Evolutionary conservation across 73 alveolate species (phyloP).

Genomic region (Tetrahymena elliotti): DNA sequence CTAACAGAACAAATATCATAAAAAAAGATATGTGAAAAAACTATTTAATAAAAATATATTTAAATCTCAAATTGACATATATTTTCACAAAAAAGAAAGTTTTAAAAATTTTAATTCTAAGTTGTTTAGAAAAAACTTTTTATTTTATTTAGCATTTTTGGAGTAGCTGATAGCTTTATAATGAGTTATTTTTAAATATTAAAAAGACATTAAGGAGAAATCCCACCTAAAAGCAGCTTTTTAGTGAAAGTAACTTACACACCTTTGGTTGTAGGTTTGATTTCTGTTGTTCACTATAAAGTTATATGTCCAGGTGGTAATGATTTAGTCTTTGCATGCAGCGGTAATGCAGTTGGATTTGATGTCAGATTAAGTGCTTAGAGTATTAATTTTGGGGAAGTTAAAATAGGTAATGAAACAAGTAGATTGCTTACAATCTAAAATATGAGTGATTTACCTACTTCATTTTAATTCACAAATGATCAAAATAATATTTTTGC

Average conservation of each 20-base stretch:
- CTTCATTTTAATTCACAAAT: conserved; percentile 74
- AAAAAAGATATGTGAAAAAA: too few species aligned
- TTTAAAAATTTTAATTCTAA: too few species aligned
- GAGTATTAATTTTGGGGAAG: conserved; percentile 90
- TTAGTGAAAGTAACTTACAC: conserved; percentile 74
- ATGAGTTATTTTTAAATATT: not conserved
- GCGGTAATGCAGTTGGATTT: conserved; percentile 85
- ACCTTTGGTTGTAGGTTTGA: conserved; percentile 73
- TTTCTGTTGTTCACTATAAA: conserved; percentile 79
- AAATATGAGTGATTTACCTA: conserved; percentile 87
- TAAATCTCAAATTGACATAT: too few species aligned
- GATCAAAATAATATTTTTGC: conserved; percentile 75
- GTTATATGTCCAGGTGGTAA: conserved; percentile 87
- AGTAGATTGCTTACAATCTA: conserved; percentile 86
- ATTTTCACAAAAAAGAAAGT: too few species aligned
- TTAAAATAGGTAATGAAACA: conserved; percentile 75
- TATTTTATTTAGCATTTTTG: not conserved
- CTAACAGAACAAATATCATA: too few species aligned
- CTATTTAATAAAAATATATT: too few species aligned
- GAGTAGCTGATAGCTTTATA: too few species aligned
- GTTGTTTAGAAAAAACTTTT: too few species aligned
- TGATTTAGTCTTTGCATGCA: conserved; percentile 70
- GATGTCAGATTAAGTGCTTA: conserved; percentile 70
- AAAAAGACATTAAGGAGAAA: conserved; percentile 59
- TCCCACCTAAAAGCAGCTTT: conserved; percentile 87